Evolutionary conservation across 805 yeast genomes (phyloP).

Genomic region (Ogataea saltuana): DNA sequence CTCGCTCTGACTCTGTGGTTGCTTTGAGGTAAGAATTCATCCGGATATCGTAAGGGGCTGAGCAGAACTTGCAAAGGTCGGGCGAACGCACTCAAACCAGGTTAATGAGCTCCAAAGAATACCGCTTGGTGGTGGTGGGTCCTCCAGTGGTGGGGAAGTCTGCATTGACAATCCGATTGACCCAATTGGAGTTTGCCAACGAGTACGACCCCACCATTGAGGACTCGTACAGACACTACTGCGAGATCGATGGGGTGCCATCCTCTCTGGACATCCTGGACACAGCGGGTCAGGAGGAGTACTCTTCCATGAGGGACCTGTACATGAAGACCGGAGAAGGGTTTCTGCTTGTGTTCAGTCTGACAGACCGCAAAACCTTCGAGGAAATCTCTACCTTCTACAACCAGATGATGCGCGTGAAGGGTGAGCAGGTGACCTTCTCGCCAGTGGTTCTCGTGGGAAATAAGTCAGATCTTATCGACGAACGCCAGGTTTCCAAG

Average conservation of each 20-base stretch:
- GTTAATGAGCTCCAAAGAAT: constrained; percentile 51
- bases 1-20: too few relatives aligned
- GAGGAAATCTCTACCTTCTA: constrained; percentile 79
- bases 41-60: too few relatives aligned
- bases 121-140: constrained; percentile 93
- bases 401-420: constrained; percentile 45
- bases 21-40: too few relatives aligned
- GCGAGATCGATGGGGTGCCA: constrained; percentile 76
- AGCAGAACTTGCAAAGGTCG: not conserved
- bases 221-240: constrained; percentile 85
- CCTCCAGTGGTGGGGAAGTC: constrained; percentile 99
- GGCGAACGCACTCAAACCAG: not conserved
- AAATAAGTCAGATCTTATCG: constrained; percentile 66
- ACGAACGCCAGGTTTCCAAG: constrained; percentile 62
- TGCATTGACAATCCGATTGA: constrained; percentile 91
- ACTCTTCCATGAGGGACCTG: constrained; percentile 89
- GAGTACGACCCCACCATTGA: constrained; percentile 99
- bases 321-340: constrained; percentile 98
- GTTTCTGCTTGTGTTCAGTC: constrained; percentile 82
- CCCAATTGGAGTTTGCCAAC: constrained; percentile 93
- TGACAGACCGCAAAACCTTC: constrained; percentile 81
- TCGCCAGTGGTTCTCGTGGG: constrained; percentile 82
- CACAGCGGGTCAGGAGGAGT: constrained; percentile 98
- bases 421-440: constrained; percentile 50
- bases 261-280: constrained; percentile 86